Evolutionary conservation across 208 protist species (phyloP).

Genomic region (Trypanosoma boissoni): DNA sequence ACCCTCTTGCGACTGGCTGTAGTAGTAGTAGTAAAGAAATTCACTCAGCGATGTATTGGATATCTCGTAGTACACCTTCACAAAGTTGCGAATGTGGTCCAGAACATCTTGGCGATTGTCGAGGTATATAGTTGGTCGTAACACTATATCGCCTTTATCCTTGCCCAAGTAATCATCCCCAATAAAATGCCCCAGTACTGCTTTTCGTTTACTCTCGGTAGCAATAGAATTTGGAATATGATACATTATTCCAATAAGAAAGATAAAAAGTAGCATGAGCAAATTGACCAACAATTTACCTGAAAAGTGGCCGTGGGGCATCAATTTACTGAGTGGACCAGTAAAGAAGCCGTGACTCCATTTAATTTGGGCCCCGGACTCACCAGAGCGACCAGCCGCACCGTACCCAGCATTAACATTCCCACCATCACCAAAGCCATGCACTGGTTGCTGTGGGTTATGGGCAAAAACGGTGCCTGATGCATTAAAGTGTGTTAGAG

Average conservation of each 20-base stretch:
- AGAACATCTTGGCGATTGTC: conserved; percentile 36
- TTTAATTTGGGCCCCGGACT: conserved; percentile 14
- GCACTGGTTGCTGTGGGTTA: too few relatives aligned
- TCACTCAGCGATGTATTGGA: conserved; percentile 41
- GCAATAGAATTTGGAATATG: conserved; percentile 34
- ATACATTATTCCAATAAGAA: conserved; percentile 34
- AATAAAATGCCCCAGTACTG: conserved; percentile 48
- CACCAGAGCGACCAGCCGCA: background rate
- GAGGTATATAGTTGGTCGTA: conserved; percentile 39
- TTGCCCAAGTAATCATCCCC: conserved; percentile 35
- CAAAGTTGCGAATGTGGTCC: conserved; percentile 37
- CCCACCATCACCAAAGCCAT: background rate
- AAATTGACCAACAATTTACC: conserved; percentile 44
- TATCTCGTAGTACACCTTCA: conserved; percentile 44
- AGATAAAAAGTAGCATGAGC: conserved; percentile 32
- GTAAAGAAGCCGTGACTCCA: conserved; percentile 45
- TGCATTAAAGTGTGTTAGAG: too few relatives aligned
- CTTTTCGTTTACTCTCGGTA: conserved; percentile 40
- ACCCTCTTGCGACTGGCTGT: conserved; percentile 1
- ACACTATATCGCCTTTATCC: conserved; percentile 49
- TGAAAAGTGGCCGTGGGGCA: conserved; percentile 34
- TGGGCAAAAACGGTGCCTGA: too few relatives aligned
- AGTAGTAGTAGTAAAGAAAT: conserved; percentile 48
- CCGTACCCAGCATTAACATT: background rate
- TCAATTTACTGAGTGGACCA: conserved; percentile 35